Evolutionary conservation across 169 alveolate genomes (phyloP).

Genomic region (Hepatocystis sp.): DNA sequence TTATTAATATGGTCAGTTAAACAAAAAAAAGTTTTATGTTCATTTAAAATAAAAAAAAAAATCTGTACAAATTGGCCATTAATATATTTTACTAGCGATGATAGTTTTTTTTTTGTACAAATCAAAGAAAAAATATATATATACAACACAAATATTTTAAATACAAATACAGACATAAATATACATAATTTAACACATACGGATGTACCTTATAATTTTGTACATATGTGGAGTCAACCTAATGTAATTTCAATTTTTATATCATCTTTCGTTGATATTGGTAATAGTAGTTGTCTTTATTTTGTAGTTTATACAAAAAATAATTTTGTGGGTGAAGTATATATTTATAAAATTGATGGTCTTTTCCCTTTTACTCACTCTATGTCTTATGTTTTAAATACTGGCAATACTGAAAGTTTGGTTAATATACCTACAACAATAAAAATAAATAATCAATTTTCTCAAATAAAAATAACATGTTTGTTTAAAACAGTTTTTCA

Average conservation of each 20-base stretch:
- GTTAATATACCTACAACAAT: too few species aligned
- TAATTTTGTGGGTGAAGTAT: constrained; percentile 56
- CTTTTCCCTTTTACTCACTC: too few species aligned
- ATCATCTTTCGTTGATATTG: constrained; percentile 29
- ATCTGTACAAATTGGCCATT: constrained; percentile 61
- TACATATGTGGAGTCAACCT: constrained; percentile 46
- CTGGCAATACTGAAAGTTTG: too few species aligned
- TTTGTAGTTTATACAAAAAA: constrained; percentile 50
- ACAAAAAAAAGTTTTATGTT: constrained; percentile 20
- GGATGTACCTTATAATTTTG: constrained; percentile 25
- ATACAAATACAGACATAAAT: background rate
- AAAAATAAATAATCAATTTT: too few species aligned
- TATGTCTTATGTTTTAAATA: too few species aligned
- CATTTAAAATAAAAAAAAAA: constrained; percentile 46
- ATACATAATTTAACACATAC: background rate
- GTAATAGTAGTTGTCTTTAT: constrained; percentile 10
- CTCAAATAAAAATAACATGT: background rate
- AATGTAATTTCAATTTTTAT: constrained; percentile 38
- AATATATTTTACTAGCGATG: constrained; percentile 45
- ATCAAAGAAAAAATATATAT: constrained; percentile 38
- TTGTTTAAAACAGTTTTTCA: constrained; percentile 13
- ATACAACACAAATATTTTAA: constrained; percentile 21
- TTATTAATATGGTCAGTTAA: constrained; percentile 13
- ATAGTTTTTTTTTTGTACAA: constrained; percentile 38
- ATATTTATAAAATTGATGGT: constrained; percentile 36